These are phyloP conservation scores for Alternaria brassicae DNA, from an alignment of 2,329 filamentous ascomycete species.

Conservation along the genomic window DNA sequence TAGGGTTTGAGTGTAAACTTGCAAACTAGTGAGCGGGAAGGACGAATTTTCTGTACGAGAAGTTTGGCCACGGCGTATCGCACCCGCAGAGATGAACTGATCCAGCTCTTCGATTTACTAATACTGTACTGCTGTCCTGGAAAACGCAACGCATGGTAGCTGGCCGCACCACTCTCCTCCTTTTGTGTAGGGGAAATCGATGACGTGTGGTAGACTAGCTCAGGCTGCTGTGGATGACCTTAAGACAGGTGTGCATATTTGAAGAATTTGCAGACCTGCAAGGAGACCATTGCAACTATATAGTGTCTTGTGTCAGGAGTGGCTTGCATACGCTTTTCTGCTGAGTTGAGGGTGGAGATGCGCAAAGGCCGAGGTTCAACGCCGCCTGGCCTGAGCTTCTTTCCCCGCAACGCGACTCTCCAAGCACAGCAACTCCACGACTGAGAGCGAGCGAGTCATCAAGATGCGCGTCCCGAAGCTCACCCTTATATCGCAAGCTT, in stretches of 20 bases:
- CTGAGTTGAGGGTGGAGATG: not conserved
- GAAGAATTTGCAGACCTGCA: not conserved
- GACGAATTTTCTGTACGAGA: no score
- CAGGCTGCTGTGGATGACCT: no score
- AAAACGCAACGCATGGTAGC: not conserved
- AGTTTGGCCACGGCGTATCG: not conserved
- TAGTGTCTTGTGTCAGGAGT: not conserved
- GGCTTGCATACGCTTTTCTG: not conserved
- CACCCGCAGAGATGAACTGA: not conserved
- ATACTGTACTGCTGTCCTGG: not conserved
- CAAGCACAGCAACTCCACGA: slow-evolving; percentile 24
- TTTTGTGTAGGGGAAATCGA: no score
- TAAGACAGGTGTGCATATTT: no score
- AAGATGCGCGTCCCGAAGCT: slow-evolving; percentile 31
- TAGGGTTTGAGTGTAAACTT: not conserved
- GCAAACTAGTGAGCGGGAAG: accelerated
- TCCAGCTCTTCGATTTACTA: accelerated
- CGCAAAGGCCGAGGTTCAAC: slow-evolving; percentile 6
- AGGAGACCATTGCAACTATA: not conserved
- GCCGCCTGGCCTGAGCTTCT: slow-evolving; percentile 20
- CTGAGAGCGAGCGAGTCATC: slow-evolving; percentile 33
- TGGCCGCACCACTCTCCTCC: no score
- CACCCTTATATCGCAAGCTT: slow-evolving; percentile 13
- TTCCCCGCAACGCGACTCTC: slow-evolving; percentile 26
- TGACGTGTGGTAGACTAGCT: no score